Percentiles rank a stretch among this genome's conserved stretches.
Evolutionary conservation across 2,329 filamentous ascomycete species (phyloP).

Genomic region (Penicillium sp.): DNA sequence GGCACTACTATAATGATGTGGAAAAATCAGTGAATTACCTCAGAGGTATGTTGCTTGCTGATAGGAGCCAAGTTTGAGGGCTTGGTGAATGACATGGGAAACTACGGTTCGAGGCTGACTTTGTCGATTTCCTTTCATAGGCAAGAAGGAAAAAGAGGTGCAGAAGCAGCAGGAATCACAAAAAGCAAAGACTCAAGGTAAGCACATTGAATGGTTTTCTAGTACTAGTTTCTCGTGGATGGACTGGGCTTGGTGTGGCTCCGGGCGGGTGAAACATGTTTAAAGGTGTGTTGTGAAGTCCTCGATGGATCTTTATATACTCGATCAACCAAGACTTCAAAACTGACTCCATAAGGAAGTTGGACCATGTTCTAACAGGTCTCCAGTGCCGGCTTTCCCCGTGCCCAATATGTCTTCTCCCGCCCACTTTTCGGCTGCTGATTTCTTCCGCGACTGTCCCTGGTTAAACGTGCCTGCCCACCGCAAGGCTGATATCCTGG

Average conservation of each 20-base stretch:
- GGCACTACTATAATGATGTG: conserved; percentile 94
- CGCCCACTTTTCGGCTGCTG: conserved; percentile 43
- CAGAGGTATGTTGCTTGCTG: conserved; percentile 49
- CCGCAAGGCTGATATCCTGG: conserved; percentile 58
- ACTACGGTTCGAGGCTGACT: neutral
- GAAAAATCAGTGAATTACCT: conserved; percentile 79
- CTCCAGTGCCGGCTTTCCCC: conserved; percentile 31
- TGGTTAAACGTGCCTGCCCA: conserved; percentile 70
- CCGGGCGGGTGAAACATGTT: conserved; percentile 2
- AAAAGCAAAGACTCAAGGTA: conserved; percentile 29
- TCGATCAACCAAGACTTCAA: conserved; percentile 13
- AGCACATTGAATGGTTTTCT: conserved; percentile 16
- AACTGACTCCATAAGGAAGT: conserved; percentile 32
- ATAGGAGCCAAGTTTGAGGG: no score
- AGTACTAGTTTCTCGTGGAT: conserved; percentile 19
- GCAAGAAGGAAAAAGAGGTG: conserved; percentile 35
- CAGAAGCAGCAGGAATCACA: conserved; percentile 29
- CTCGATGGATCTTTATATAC: conserved; percentile 1
- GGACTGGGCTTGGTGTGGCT: conserved; percentile 22
- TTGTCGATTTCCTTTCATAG: conserved; percentile 11
- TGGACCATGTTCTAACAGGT: conserved; percentile 36
- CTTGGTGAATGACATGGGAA: no score
- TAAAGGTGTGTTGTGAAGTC: conserved; percentile 11
- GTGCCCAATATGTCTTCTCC: conserved; percentile 21
- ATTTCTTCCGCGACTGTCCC: conserved; percentile 76